Evolutionary conservation across 352 stramenopile species (phyloP), one percentile per base, ranked within the genome.

Genomic region (Phytophthora foliorum): DNA sequence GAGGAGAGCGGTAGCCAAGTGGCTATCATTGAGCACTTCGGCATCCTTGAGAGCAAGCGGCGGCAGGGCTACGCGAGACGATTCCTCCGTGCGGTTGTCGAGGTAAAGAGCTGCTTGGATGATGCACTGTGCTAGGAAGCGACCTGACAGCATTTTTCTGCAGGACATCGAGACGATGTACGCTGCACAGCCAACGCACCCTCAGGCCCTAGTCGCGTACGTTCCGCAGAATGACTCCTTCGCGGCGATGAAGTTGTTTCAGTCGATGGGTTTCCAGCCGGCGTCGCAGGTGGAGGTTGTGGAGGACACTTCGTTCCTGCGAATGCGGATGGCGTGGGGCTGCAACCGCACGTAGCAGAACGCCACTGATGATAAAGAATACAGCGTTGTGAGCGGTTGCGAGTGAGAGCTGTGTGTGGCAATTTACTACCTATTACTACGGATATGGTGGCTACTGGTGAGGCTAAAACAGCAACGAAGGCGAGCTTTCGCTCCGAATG

Each of bases 1-100:
- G 67, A 82, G 9, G 77, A 90, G n/a, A 77, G 61, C 14, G 78
- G 71, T 25, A 75, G 61, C 2, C 61, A 75, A 32, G 74, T 86
- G 34, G 81, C 77, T 10, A 69, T 80, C 19, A 83, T 94, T 54
- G 83, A 93, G 56, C 66, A 86, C 13, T 63, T 94, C 36, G 84
- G 86, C 27, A 67, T 93, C 14, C 53, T 91, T 8, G 73, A 79
- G 29, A 58, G 58, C 24, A 92, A 91, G 60, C 80, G 83, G 24
- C 57, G 75, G 11, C 75, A 78, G 29, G 82, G 82, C 57, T 82
- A 85, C 44, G 86, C 75, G 38, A 86, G 63, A 22, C 69, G 81
- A 48, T 73, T 91, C 24, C 72, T 94, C 13, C 63, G 72, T 46
- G 62, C 73, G 17, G 60, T 89, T 29, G 39, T 92, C n/a, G 64